Evolutionary conservation across 2,329 filamentous ascomycete species (phyloP).

Genomic region (Pestalotiopsis sp.): DNA sequence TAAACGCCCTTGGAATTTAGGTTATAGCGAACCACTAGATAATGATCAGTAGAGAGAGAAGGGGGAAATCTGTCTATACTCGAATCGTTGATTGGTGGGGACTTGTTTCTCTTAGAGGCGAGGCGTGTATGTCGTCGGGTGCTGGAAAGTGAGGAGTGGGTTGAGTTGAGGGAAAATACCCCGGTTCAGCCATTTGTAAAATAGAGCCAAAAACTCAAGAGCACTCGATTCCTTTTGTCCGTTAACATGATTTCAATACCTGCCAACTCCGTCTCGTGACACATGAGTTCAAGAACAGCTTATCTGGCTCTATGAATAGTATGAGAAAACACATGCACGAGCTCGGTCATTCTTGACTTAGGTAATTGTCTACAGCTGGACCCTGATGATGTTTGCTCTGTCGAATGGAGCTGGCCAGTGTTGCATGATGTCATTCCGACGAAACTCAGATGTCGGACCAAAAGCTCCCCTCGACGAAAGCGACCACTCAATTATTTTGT

Average conservation of each 20-base stretch:
- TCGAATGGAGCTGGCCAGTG: conserved; percentile 11
- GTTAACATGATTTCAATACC: conserved; percentile 21
- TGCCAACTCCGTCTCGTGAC: background rate
- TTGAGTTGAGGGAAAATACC: conserved; percentile 44
- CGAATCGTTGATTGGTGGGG: conserved; percentile 30
- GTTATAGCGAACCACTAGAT: conserved; percentile 25
- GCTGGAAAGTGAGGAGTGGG: conserved; percentile 50
- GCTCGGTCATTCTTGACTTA: background rate
- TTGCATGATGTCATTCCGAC: conserved; percentile 16
- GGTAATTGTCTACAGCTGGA: background rate
- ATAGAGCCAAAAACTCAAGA: conserved; percentile 65
- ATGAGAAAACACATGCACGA: no score
- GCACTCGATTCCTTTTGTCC: conserved; percentile 64
- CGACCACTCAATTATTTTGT: background rate
- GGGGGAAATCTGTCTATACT: conserved; percentile 52
- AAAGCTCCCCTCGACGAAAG: background rate
- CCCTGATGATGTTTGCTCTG: background rate
- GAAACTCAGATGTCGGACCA: background rate
- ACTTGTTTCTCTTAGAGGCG: conserved; percentile 52
- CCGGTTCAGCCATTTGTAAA: conserved; percentile 61
- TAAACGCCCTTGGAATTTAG: conserved; percentile 40
- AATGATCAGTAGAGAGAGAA: conserved; percentile 30
- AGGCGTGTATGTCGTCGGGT: conserved; percentile 47
- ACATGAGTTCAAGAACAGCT: background rate
- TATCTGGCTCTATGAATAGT: no score